Base-by-base conservation (phyloP, 306 rosid genomes). In the Trifolium dubium region DNA sequence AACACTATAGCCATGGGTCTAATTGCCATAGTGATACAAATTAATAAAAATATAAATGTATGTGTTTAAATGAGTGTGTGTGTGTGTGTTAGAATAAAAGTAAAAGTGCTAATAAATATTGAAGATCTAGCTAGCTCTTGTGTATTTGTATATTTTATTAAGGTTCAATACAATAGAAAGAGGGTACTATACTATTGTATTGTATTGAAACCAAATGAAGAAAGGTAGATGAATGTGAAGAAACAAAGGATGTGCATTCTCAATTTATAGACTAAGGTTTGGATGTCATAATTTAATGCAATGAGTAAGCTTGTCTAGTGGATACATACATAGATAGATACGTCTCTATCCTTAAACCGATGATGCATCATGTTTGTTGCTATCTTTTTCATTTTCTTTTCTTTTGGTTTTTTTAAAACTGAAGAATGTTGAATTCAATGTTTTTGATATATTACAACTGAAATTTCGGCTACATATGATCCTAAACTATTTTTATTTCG, bases 351-450 rank as follows among this genome's bases (percentile, higher is more conserved):
- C 50, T 49, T 6, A n/a, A 5, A 49, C 19, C 9, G 17, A 49
- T 49, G 54, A 49, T 49, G 54, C 55, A 49, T 49, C 54, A 49
- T 47, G 55, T n/a, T 49, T 49, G 55, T 49, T 49, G 55, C 19
- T 49, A 49, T 46, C 51, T 11, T 46, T 11, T 43, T 43, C 1
- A 11, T 44, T 10, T 0, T 39, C 10, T 39, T 39, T 40, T 8
- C 3, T 40, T 40, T 10, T 40, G 2, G 1, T 44, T 44, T 44
- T 44, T 10, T 3, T 3, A 44, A 44, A 44, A 10, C n/a, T 10
- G n/a, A 44, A 44, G 19, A 49, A 49, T 49, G 55, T n/a, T n/a
- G 55, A 49, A 49, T 49, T 49, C 19, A 49, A 49, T 6, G 55
- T 49, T 49, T 49, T n/a, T 49, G 23, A 9, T 49, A 49, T 49